These are phyloP conservation scores for Cicer bijugum DNA, from an alignment of 306 rosid species.

Conservation along the genomic window DNA sequence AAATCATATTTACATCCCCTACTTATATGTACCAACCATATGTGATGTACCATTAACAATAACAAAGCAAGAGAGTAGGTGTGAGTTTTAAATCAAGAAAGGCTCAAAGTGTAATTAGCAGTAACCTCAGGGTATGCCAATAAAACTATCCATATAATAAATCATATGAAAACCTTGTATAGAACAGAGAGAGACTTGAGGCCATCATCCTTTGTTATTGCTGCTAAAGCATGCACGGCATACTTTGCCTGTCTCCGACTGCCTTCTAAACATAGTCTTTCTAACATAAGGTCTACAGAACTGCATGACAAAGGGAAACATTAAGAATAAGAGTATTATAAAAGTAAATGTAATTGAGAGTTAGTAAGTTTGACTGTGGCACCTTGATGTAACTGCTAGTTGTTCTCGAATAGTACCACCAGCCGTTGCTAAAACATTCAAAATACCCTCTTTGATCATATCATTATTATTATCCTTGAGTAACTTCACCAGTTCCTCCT, in stretches of 20 bases:
- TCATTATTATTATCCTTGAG: conserved; percentile 87
- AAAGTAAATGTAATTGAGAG: conserved; percentile 24
- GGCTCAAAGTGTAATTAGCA: not conserved
- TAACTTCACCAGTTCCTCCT: conserved; percentile 75
- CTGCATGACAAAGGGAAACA: conserved; percentile 58
- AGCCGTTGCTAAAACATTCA: conserved; percentile 89
- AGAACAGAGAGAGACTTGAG: conserved; percentile 97
- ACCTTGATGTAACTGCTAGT: conserved; percentile 85
- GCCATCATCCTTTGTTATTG: conserved; percentile 98
- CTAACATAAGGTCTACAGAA: conserved; percentile 94
- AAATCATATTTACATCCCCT: conserved; percentile 26
- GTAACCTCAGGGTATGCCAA: conserved; percentile 5
- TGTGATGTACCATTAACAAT: not conserved
- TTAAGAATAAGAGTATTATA: conserved; percentile 47
- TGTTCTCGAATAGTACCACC: conserved; percentile 96
- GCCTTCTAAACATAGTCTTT: conserved; percentile 92
- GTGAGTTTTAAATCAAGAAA: conserved; percentile 32
- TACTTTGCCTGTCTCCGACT: conserved; percentile 96
- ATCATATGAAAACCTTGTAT: conserved; percentile 73
- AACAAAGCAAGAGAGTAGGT: conserved; percentile 27
- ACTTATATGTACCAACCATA: conserved; percentile 10
- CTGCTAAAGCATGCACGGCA: conserved; percentile 96
- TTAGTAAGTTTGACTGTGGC: conserved; percentile 42
- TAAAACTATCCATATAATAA: conserved; percentile 35
- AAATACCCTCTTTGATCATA: conserved; percentile 81